These are phyloP conservation scores for Cystobasidiopsis lactophilus DNA, from an alignment of 768 basidiomycete genomes.

Conservation along the genomic window DNA sequence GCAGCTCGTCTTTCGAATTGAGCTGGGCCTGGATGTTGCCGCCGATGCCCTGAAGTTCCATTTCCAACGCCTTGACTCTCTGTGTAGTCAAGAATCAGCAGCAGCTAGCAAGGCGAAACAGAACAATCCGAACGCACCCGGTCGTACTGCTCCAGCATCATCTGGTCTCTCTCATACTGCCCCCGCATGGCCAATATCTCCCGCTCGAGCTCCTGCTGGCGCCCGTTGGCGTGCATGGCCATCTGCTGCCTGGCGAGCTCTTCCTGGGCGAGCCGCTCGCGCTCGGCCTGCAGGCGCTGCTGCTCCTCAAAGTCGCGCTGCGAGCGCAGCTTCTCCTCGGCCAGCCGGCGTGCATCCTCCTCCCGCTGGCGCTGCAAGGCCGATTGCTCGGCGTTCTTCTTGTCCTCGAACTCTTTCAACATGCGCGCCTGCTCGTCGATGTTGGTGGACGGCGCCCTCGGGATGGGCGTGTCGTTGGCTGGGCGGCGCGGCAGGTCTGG, in stretches of 20 bases:
- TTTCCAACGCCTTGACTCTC: conserved; percentile 89
- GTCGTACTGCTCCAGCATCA: conserved; percentile 93
- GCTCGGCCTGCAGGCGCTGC: conserved; percentile 67
- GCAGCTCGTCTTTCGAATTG: conserved; percentile 77
- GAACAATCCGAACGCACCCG: conserved; percentile 34
- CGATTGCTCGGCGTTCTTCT: conserved; percentile 43
- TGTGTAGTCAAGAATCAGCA: conserved; percentile 21
- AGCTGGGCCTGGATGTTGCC: conserved; percentile 66
- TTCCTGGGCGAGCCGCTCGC: conserved; percentile 71
- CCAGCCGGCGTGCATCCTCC: conserved; percentile 56
- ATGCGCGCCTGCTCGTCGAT: conserved; percentile 79
- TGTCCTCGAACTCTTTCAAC: conserved; percentile 88
- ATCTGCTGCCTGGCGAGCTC: conserved; percentile 34
- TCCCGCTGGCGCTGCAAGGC: conserved; percentile 51
- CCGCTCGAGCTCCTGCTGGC: conserved; percentile 61
- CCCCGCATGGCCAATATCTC: conserved; percentile 82
- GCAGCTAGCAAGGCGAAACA: not conserved
- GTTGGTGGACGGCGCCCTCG: conserved; percentile 33
- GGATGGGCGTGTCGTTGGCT: conserved; percentile 1
- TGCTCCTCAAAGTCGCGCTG: conserved; percentile 75
- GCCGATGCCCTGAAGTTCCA: conserved; percentile 53
- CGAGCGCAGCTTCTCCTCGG: conserved; percentile 52
- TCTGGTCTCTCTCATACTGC: conserved; percentile 93
- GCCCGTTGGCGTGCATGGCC: conserved; percentile 48
- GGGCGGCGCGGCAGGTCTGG: conserved; percentile 50